phyloP scores from a whole-genome alignment of 176 grass and related monocot species.

The Oryza glumipatula region DNA sequence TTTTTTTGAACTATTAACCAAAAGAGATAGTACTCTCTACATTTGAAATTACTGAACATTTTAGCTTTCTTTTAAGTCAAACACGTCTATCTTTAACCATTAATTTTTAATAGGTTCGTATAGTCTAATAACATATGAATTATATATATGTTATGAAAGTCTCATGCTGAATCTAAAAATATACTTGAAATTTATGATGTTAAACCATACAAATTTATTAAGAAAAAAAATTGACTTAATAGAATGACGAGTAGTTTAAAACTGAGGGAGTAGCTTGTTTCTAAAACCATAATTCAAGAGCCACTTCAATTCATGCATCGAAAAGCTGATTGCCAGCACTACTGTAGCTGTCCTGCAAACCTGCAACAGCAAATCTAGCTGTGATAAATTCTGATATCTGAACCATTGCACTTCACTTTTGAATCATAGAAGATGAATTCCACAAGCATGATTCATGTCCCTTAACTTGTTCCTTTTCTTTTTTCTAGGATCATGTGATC shows the following conservation, averaged over 20 bases:
- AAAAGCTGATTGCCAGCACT: background rate
- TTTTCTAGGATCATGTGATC: background rate
- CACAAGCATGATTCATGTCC: background rate
- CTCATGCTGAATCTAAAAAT: no score
- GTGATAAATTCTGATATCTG: background rate
- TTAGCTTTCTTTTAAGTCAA: no score
- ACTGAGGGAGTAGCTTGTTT: no score
- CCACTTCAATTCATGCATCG: background rate
- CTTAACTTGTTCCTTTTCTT: background rate
- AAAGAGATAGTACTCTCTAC: background rate
- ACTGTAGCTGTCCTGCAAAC: background rate
- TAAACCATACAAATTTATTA: no score
- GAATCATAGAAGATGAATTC: background rate
- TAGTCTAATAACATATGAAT: no score
- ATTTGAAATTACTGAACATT: no score
- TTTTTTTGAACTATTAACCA: background rate
- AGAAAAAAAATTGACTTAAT: no score
- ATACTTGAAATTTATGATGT: no score
- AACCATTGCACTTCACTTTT: slow-evolving; percentile 15
- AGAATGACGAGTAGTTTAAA: no score
- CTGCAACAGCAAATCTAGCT: background rate
- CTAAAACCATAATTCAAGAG: background rate
- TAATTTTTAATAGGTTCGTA: no score
- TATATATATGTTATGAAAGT: no score
- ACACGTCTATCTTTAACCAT: no score